Evolutionary conservation across 2,329 filamentous ascomycete species (phyloP), one percentile per base, ranked within the genome.

Genomic region (Leptodontidium sp.): DNA sequence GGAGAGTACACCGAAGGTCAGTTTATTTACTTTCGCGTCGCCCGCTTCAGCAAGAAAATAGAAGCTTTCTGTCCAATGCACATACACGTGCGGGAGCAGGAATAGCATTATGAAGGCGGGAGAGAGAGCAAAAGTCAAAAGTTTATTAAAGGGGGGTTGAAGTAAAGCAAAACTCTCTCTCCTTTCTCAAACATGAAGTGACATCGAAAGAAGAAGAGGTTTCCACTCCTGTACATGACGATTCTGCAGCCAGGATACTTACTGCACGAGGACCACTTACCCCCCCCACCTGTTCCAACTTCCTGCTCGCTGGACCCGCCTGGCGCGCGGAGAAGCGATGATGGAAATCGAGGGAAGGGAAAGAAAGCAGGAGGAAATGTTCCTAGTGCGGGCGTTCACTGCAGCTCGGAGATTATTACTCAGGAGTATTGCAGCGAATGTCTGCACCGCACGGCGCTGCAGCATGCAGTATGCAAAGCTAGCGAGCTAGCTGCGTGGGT

Each of bases 341-440:
- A 32, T 32, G 11, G 12, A 45, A 5, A 11, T 24, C n/a, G 3
- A 50, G 47, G n/a, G n/a, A 47, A 1, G 6, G n/a, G n/a, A 24
- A 17, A 24, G n/a, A 59, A n/a, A 12, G 15, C 9, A 17, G 11
- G n/a, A 26, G n/a, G 4, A 26, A 40, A 58, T 24, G 53, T 38
- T 38, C 53, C 53, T 38, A 40, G n/a, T 53, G 12, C 26, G 26
- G 14, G 21, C 55, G 29, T 24, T 35, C 38, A n/a, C 21, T 61
- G 64, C 64, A 40, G 49, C 43, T 53, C 64, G 64, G 64, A 66
- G 64, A 66, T 66, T 61, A 66, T 53, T 53, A 61, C 14, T 52
- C 24, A 58, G 40, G 45, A 61, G 24, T 53, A 61, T 66, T 53
- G n/a, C 64, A 40, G 58, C 9, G 21, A 61, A 35, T 2, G 5